Evolutionary conservation across 2,329 filamentous ascomycete species (phyloP).

Genomic region (Ophiostoma montium): DNA sequence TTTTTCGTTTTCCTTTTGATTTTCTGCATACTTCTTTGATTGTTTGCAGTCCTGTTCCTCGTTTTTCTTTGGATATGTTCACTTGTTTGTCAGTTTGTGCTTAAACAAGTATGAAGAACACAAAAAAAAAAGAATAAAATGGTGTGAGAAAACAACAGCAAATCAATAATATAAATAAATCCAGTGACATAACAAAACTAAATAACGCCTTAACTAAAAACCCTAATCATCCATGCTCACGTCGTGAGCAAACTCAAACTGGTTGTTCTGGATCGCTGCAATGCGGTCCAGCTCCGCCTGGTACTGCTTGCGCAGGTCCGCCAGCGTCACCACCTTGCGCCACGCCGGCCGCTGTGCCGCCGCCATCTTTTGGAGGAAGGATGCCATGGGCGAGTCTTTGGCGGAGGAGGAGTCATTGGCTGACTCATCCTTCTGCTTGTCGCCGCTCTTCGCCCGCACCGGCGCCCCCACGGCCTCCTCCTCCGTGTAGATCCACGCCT

Average conservation of each 20-base stretch:
- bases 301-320: constrained; percentile 78
- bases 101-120: too few relatives aligned
- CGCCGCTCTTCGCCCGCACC: not conserved
- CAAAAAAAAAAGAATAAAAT: too few relatives aligned
- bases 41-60: too few relatives aligned
- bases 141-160: too few relatives aligned
- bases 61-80: too few relatives aligned
- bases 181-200: not conserved
- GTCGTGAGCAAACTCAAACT: constrained; percentile 60
- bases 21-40: too few relatives aligned
- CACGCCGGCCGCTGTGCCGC: constrained; percentile 25
- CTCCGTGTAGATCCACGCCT: constrained; percentile 64
- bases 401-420: too few relatives aligned
- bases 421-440: not conserved
- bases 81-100: too few relatives aligned
- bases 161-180: not conserved
- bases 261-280: constrained; percentile 73
- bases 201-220: not conserved
- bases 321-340: constrained; percentile 70
- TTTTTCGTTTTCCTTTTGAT: not conserved
- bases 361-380: constrained; percentile 16
- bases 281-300: constrained; percentile 80
- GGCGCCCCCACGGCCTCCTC: constrained; percentile 23
- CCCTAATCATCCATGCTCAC: constrained; percentile 36
- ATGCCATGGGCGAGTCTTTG: constrained; percentile 10